phyloP scores from a whole-genome alignment of 1,284 basidiomycete species.

The Apiotrichum laibachii region DNA sequence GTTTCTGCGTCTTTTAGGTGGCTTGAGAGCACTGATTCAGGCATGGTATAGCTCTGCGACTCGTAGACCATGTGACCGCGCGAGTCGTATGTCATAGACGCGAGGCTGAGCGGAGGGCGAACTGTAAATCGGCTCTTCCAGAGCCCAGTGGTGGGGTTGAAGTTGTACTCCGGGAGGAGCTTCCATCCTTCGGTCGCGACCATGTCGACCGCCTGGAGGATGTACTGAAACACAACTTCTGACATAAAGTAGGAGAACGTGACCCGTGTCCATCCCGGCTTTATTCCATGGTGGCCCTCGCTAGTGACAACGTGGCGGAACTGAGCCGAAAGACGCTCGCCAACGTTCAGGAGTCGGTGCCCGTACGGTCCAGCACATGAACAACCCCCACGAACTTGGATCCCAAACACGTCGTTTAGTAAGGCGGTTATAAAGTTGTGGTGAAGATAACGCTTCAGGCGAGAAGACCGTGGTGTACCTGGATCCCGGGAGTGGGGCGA shows the following conservation, averaged over 20 bases:
- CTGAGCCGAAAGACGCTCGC: neutral
- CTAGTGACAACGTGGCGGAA: neutral
- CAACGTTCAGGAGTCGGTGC: neutral
- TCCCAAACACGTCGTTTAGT: slow-evolving; percentile 17
- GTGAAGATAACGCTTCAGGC: slow-evolving; percentile 1
- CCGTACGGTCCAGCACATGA: slow-evolving; percentile 18
- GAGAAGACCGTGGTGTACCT: neutral
- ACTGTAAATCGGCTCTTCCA: neutral
- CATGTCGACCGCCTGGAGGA: slow-evolving; percentile 7
- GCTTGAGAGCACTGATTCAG: neutral
- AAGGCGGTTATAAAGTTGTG: slow-evolving; percentile 17
- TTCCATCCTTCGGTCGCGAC: slow-evolving; percentile 7
- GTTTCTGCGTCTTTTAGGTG: neutral
- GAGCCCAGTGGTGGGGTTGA: slow-evolving; percentile 2
- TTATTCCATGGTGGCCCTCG: slow-evolving; percentile 1
- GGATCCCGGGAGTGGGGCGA: too few relatives aligned
- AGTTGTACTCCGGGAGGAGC: slow-evolving; percentile 9
- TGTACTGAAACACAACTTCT: slow-evolving; percentile 5
- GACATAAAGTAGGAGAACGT: slow-evolving; percentile 10
- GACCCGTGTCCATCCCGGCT: slow-evolving; percentile 11
- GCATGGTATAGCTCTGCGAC: neutral
- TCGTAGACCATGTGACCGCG: neutral
- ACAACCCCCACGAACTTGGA: slow-evolving; percentile 15
- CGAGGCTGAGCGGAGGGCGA: neutral
- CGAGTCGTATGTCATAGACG: neutral